Evolutionary conservation across 352 stramenopile genomes (phyloP), one percentile per base, ranked within the genome.

Genomic region (Phytophthora vignae): DNA sequence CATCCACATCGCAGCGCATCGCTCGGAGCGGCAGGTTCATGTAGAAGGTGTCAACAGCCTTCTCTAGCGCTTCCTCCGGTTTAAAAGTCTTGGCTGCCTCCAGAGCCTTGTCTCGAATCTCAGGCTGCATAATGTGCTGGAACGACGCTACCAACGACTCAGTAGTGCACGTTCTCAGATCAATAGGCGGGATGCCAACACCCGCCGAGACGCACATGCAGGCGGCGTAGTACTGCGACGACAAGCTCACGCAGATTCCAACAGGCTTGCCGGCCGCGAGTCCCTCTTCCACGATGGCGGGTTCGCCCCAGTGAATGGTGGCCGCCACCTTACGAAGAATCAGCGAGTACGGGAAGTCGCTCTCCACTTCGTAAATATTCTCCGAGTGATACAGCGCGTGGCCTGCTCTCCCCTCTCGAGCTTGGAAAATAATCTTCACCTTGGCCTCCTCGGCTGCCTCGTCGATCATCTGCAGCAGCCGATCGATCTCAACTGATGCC

Each of bases 221-320:
- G 11, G 89, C 90, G 72, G 91, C 95, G 71, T 97, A 97, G 56
- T 84, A 89, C 59, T 98, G 93, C 54, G 97, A 89, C 12, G 85
- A 92, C 72, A 98, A 90, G 64, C 92, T 97, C 2, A 93, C 92
- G 60, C 88, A 96, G 10, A 98, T 81, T 49, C 96, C 86, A n/a
- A 90, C 96, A 2, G 93, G 92, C 31, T 97, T 90, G 12, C 86
- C 90, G 48, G 87, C 84, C 29, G 88, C 71, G 4, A 98, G 77
- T 1, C 90, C 92, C 22, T 93, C 91, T 19, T 90, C 88, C 10
- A 90, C 89, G 27, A 92, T 98, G 36, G 88, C 90, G 25, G 90
- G 90, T 12, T 82, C 79, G 3, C 79, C 79, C 63, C 79, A 82
- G 73, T 97, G 90, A 60, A 97, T 85, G 4, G 96, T 89, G 27